A percentile compares a stretch with the other conserved stretches of the same genome.
These are phyloP conservation scores for Phyllosticta citriasiana DNA, from an alignment of 2,329 filamentous ascomycete genomes.

Conservation along the genomic window DNA sequence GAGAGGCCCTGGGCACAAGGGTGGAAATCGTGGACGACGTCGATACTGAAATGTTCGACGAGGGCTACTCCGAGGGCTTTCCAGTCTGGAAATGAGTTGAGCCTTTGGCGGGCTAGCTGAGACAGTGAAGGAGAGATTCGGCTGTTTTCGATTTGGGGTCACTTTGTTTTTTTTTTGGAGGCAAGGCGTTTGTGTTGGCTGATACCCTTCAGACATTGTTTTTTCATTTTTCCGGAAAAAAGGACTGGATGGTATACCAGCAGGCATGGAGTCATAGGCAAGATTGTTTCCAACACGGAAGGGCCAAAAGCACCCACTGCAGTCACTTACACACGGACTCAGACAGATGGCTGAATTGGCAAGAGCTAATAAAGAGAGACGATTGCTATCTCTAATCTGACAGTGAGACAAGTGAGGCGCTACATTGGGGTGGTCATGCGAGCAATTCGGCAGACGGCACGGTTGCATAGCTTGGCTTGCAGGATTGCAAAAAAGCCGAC, in stretches of 20 bases:
- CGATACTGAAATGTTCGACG: conserved; percentile 20
- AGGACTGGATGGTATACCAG: not conserved
- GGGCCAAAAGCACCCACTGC: conserved; percentile 1
- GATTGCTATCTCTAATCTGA: not conserved
- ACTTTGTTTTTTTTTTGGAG: not conserved
- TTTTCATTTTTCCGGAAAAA: not conserved
- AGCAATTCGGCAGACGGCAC: not conserved
- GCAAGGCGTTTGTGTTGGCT: conserved; percentile 7
- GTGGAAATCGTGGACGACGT: conserved; percentile 27
- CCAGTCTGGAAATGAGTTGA: not conserved
- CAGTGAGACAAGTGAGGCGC: not conserved
- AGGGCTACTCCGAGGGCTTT: conserved; percentile 18
- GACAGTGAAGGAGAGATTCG: not conserved
- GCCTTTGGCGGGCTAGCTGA: not conserved
- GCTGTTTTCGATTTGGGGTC: not conserved
- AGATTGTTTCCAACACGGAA: not conserved
- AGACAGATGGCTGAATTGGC: not conserved
- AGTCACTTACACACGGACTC: not conserved
- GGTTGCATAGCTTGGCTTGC: not conserved
- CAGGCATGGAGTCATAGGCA: not conserved
- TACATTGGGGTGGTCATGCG: not conserved
- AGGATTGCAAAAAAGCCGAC: not conserved
- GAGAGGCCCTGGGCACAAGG: conserved; percentile 61
- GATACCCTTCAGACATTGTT: conserved; percentile 8
- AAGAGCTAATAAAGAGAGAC: not conserved